Percentiles rank a stretch among this genome's conserved stretches.
Evolutionary conservation across 177 flowering plant genomes (phyloP).

Genomic region (Vitis hybrid): DNA sequence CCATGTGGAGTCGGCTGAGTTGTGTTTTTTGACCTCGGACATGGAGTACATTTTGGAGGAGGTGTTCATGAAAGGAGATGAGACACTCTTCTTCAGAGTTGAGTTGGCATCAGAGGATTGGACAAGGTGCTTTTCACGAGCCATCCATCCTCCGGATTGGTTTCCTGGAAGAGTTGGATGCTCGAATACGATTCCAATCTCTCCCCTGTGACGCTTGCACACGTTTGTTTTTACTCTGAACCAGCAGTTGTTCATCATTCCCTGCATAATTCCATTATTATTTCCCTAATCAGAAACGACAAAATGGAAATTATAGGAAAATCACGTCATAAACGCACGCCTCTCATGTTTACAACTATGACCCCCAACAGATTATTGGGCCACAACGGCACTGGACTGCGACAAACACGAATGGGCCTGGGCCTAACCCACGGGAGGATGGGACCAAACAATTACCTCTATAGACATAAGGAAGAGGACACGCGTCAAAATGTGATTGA

Average conservation of each 20-base stretch:
- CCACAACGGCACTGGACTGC: too few species aligned
- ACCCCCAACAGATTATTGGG: too few species aligned
- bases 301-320: too few species aligned
- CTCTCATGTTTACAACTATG: too few species aligned
- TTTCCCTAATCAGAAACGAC: background rate
- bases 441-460: too few species aligned
- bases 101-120: constrained; percentile 36
- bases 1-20: constrained; percentile 82
- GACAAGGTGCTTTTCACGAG: constrained; percentile 58
- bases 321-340: too few species aligned
- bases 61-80: constrained; percentile 85
- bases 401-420: too few species aligned
- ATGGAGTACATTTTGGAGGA: constrained; percentile 49
- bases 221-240: constrained; percentile 76
- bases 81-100: constrained; percentile 61
- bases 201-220: constrained; percentile 78
- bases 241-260: constrained; percentile 99
- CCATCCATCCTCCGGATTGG: constrained; percentile 99
- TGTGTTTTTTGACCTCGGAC: constrained; percentile 77
- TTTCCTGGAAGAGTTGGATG: constrained; percentile 90
- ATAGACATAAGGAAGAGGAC: too few species aligned
- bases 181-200: constrained; percentile 85
- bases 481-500: background rate
- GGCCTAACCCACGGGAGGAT: too few species aligned
- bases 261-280: constrained; percentile 39